A percentile compares a stretch with the other conserved stretches of the same genome.
Conservation (phyloP, 208 protist species). For the Sergeia podlipaevii region DNA sequence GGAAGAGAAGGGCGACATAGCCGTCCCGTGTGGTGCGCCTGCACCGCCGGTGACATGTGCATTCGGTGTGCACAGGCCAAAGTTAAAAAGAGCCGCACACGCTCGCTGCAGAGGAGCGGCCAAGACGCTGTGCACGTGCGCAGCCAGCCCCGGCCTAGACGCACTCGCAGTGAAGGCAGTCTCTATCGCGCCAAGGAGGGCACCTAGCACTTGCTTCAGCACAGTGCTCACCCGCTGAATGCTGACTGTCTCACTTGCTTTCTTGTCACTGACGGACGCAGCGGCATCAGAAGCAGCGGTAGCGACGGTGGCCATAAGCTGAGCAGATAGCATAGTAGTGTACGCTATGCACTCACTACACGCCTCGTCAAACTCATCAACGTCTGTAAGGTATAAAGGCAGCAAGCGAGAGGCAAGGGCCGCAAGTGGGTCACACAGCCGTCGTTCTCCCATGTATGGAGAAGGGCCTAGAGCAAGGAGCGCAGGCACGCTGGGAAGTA, state of each 20-base stretch:
- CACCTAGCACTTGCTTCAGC: constrained; percentile 21
- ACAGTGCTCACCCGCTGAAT: constrained; percentile 12
- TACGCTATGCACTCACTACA: constrained; percentile 11
- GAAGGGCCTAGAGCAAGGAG: constrained; percentile 12
- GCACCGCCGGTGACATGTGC: neutral
- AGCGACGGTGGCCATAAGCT: constrained; percentile 4
- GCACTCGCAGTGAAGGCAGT: constrained; percentile 22
- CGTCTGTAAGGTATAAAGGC: constrained; percentile 12
- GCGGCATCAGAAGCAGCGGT: neutral
- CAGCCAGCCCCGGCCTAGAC: constrained; percentile 44
- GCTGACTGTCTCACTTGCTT: too few species aligned
- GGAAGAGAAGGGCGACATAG: neutral
- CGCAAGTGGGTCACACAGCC: constrained; percentile 13
- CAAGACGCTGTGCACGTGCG: constrained; percentile 25
- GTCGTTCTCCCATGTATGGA: constrained; percentile 1
- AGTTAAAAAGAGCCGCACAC: constrained; percentile 13
- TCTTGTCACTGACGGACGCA: neutral
- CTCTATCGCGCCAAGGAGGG: constrained; percentile 27
- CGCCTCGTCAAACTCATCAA: constrained; percentile 8
- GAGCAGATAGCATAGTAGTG: constrained; percentile 11
- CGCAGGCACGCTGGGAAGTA: constrained; percentile 23
- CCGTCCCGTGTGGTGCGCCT: neutral
- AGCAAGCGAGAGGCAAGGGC: constrained; percentile 8
- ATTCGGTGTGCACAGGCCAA: neutral
- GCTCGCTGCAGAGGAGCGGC: constrained; percentile 15